Evolutionary conservation across 805 yeast species (phyloP).

Genomic region (Ogataea trehaloabstinens): DNA sequence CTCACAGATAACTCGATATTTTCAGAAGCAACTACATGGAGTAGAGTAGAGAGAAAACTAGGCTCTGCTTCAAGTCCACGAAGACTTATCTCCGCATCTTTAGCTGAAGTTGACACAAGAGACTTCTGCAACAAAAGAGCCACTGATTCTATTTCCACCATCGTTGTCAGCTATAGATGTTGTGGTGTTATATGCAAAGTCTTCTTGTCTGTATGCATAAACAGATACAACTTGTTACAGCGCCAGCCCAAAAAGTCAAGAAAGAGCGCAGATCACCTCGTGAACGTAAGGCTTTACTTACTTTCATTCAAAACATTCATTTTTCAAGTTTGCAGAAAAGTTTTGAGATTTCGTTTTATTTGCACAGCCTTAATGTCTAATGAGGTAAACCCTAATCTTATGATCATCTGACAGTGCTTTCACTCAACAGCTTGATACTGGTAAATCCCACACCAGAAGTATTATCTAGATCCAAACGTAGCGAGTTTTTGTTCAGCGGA

Average conservation of each 20-base stretch:
- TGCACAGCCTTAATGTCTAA: too few relatives aligned
- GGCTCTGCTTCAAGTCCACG: slow-evolving; percentile 59
- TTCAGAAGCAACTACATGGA: slow-evolving; percentile 73
- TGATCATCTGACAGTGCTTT: slow-evolving; percentile 32
- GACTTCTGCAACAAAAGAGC: slow-evolving; percentile 60
- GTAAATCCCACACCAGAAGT: slow-evolving; percentile 32
- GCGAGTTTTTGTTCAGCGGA: slow-evolving; percentile 31
- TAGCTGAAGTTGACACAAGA: slow-evolving; percentile 60
- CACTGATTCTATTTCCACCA: slow-evolving; percentile 50
- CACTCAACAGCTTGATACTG: slow-evolving; percentile 31
- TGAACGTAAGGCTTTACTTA: too few relatives aligned
- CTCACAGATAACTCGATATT: slow-evolving; percentile 56
- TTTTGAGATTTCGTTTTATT: too few relatives aligned
- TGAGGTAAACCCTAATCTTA: too few relatives aligned
- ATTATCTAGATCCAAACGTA: slow-evolving; percentile 21
- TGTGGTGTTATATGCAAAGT: too few relatives aligned
- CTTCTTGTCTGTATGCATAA: too few relatives aligned
- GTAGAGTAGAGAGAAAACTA: slow-evolving; percentile 73
- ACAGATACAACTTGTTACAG: too few relatives aligned
- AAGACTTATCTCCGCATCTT: slow-evolving; percentile 63
- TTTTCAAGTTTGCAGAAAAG: too few relatives aligned
- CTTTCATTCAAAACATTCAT: too few relatives aligned
- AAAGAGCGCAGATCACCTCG: too few relatives aligned
- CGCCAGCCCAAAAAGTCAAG: too few relatives aligned
- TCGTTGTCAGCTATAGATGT: too few relatives aligned